Evolutionary conservation across 441 rosid genomes (phyloP).

Genomic region (Cnidoscolus chayamansa): DNA sequence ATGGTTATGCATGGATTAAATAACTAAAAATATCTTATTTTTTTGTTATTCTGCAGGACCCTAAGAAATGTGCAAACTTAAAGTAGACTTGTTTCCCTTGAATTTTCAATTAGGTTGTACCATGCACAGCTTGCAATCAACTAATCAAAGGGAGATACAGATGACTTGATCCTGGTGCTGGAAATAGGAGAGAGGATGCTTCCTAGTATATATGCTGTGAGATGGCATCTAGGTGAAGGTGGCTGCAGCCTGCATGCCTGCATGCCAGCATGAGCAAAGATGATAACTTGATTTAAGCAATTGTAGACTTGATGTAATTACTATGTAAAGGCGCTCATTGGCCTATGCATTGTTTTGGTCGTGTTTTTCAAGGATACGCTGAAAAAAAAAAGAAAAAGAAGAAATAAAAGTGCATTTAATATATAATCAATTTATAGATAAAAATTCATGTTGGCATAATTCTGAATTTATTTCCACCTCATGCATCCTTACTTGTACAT

Average conservation of each 20-base stretch:
- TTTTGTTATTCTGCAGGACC: slow-evolving; percentile 35
- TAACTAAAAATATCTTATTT: neutral
- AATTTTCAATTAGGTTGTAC: neutral
- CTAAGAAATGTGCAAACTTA: slow-evolving; percentile 22
- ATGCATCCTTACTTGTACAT: no score
- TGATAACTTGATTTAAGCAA: neutral
- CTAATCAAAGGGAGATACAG: neutral
- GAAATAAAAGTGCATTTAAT: neutral
- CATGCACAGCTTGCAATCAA: neutral
- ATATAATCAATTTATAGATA: neutral
- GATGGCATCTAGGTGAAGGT: neutral
- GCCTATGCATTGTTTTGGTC: neutral
- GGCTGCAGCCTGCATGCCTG: neutral
- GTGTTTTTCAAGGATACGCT: neutral
- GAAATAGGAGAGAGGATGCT: neutral
- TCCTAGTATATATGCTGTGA: neutral
- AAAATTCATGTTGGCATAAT: neutral
- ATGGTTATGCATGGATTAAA: neutral
- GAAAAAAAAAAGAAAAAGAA: no score
- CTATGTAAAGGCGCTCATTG: neutral
- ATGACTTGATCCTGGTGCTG: neutral
- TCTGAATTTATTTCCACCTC: no score
- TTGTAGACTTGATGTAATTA: neutral
- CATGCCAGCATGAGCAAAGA: no score
- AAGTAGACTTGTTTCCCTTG: neutral